phyloP scores from a whole-genome alignment of 1,139 yeast species.

The Yamadazyma atlantica region DNA sequence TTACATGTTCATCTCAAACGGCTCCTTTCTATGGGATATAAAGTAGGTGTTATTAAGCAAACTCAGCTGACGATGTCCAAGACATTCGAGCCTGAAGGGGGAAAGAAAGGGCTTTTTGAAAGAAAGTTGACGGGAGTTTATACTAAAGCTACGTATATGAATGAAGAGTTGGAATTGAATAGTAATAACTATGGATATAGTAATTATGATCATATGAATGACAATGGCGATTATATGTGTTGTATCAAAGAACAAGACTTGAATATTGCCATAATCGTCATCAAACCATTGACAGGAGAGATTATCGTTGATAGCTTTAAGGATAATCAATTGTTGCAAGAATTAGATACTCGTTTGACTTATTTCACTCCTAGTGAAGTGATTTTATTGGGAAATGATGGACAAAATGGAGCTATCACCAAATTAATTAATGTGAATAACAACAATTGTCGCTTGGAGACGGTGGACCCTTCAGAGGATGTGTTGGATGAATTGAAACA shows the following conservation, averaged over 20 bases:
- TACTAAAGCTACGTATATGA: slow-evolving; percentile 83
- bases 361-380: slow-evolving; percentile 77
- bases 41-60: slow-evolving; percentile 87
- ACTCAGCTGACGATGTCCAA: slow-evolving; percentile 78
- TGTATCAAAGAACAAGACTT: slow-evolving; percentile 2
- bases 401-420: slow-evolving; percentile 26
- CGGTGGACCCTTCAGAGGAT: slow-evolving; percentile 9
- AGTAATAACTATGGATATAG: slow-evolving; percentile 7
- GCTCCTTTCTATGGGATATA: slow-evolving; percentile 59
- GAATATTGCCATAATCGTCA: slow-evolving; percentile 50
- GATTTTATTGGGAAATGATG: slow-evolving; percentile 32
- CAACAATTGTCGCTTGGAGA: slow-evolving; percentile 16
- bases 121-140: slow-evolving; percentile 71
- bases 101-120: slow-evolving; percentile 51
- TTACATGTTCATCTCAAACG: slow-evolving; percentile 74
- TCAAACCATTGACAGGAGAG: slow-evolving; percentile 78
- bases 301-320: slow-evolving; percentile 66
- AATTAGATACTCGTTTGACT: slow-evolving; percentile 69
- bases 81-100: slow-evolving; percentile 24
- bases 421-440: slow-evolving; percentile 28
- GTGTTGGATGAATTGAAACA: slow-evolving; percentile 16
- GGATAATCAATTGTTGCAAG: slow-evolving; percentile 53
- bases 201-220: slow-evolving; percentile 17
- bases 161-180: slow-evolving; percentile 45
- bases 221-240: slow-evolving; percentile 26